phyloP scores from a whole-genome alignment of 306 rosid species.

The Erythrophleum fordii region DNA sequence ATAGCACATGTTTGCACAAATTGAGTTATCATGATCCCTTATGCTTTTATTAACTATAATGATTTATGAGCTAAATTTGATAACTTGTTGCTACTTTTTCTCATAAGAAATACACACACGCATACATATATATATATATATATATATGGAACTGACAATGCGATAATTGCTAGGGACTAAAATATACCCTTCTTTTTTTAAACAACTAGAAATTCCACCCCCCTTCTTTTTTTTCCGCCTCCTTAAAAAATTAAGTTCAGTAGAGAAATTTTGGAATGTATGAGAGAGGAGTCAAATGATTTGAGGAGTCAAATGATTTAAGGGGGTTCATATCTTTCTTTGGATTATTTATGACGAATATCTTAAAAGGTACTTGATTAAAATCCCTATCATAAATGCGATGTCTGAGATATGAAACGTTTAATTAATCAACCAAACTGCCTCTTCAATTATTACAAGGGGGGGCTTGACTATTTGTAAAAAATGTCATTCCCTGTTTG shows the following conservation, averaged over 20 bases:
- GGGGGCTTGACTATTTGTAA: neutral
- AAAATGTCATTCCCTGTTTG: conserved; percentile 4
- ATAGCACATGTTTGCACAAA: neutral
- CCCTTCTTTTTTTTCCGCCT: too few species aligned
- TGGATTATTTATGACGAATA: conserved; percentile 4
- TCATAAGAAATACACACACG: too few species aligned
- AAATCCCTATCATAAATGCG: neutral
- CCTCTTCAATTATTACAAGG: neutral
- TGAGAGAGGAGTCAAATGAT: neutral
- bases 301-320: neutral
- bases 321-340: neutral
- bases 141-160: too few species aligned
- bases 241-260: too few species aligned
- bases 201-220: too few species aligned
- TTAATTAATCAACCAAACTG: neutral
- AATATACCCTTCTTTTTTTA: too few species aligned
- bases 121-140: too few species aligned
- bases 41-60: neutral
- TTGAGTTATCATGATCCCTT: neutral
- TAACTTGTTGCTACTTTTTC: neutral
- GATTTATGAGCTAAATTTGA: neutral
- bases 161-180: too few species aligned
- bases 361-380: conserved; percentile 8
- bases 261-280: neutral
- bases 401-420: neutral